Evolutionary conservation across 2,329 filamentous ascomycete genomes (phyloP), one percentile per base, ranked within the genome.

Genomic region (Colletotrichum sp.): DNA sequence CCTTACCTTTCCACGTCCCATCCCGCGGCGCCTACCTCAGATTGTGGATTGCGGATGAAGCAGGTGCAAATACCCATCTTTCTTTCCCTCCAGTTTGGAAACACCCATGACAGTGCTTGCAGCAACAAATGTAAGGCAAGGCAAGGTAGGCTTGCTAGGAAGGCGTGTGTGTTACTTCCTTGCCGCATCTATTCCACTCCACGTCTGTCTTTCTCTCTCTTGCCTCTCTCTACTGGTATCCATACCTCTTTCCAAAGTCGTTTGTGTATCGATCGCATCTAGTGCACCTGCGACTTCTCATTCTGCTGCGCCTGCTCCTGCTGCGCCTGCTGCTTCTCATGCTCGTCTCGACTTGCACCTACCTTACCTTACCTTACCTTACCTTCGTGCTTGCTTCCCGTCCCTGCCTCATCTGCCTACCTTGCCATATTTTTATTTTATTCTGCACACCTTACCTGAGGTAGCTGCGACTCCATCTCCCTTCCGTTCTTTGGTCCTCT

Each of bases 401-500:
- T 36, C 44, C 69, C 62, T 59, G 44, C 30, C 52, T 59, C 7
- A n/a, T 32, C 32, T 39, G n/a, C 39, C 12, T 44, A 9, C 36
- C 36, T 66, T 61, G 19, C n/a, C 30, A 30, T 36, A 11, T 71
- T 36, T 25, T 55, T 39, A 11, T 36, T 44, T 59, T 36, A 71
- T 55, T 69, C 52, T 71, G n/a, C n/a, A 15, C 64, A 64, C 73
- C 62, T 75, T 62, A 52, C 67, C 29, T 67, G 63, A 75, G 39
- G 63, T 72, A 52, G 70, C 73, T 69, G 61, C 63, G 49, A 73
- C 73, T 22, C 44, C 65, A 76, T 69, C 73, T 73, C 73, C 73
- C 73, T 76, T 76, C 64, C 73, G 71, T 76, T 72, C 70, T 73
- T 76, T 65, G 65, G 49, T 52, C 59, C 34, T 49, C 55, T 65